phyloP scores from a whole-genome alignment of 306 rosid species.

The Dalbergia oliveri region DNA sequence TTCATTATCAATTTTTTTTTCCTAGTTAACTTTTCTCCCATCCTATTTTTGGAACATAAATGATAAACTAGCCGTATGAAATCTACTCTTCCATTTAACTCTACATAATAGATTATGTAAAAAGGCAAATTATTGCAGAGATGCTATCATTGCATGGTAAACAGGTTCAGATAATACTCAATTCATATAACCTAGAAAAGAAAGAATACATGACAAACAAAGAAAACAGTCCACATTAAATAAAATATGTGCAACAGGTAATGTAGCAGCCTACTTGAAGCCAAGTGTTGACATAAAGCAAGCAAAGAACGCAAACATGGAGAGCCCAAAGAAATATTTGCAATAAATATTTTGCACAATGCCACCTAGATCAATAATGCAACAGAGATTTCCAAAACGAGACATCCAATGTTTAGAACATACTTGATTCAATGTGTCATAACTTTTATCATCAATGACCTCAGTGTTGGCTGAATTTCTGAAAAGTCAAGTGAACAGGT shows the following conservation, averaged over 20 bases:
- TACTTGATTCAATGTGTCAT: constrained; percentile 58
- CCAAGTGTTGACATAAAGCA: constrained; percentile 8
- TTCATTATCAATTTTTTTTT: not conserved
- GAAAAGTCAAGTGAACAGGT: constrained; percentile 50
- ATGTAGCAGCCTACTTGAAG: not conserved
- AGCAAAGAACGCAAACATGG: constrained; percentile 19
- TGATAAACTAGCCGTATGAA: not conserved
- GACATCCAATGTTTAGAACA: constrained; percentile 42
- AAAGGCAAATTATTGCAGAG: not conserved
- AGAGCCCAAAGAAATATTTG: not conserved
- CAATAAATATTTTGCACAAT: constrained; percentile 32
- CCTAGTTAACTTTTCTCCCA: not conserved
- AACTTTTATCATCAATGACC: constrained; percentile 44
- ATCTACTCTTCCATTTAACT: not conserved
- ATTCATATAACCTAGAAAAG: not conserved
- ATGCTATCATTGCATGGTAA: constrained; percentile 16
- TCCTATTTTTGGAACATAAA: not conserved
- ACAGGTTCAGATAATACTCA: constrained; percentile 17
- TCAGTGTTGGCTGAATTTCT: constrained; percentile 54
- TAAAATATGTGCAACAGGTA: constrained; percentile 4
- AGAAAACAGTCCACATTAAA: constrained; percentile 12
- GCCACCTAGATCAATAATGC: constrained; percentile 34
- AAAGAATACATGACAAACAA: not conserved
- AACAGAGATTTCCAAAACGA: constrained; percentile 27
- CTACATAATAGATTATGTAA: constrained; percentile 9